Percentiles rank a stretch among this genome's conserved stretches.
Evolutionary conservation across 1,139 yeast species (phyloP).

Genomic region (Trichomonascaceae sp.): DNA sequence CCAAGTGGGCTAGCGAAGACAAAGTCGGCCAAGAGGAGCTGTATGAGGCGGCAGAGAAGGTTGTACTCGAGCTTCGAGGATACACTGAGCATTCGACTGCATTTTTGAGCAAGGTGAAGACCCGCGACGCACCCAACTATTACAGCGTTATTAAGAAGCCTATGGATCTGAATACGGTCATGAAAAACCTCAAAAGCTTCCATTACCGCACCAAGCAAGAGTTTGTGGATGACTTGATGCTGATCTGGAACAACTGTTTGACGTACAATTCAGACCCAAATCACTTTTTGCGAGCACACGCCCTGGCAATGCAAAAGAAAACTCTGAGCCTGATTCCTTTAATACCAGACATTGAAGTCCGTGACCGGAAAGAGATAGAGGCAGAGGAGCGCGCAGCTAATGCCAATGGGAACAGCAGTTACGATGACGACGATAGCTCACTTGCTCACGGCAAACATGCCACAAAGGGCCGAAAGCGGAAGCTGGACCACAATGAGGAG

Average conservation of each 20-base stretch:
- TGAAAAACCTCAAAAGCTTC: conserved; percentile 72
- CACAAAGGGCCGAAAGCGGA: conserved; percentile 17
- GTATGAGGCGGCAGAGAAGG: conserved; percentile 95
- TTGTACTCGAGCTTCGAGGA: conserved; percentile 75
- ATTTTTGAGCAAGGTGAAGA: conserved; percentile 84
- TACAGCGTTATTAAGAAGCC: conserved; percentile 82
- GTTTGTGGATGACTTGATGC: conserved; percentile 84
- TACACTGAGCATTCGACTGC: conserved; percentile 96
- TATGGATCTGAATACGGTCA: conserved; percentile 91
- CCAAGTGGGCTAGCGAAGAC: conserved; percentile 95
- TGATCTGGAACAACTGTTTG: conserved; percentile 91
- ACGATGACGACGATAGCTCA: conserved; percentile 7
- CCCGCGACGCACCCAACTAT: conserved; percentile 95
- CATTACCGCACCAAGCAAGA: conserved; percentile 76
- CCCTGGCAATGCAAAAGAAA: conserved; percentile 90
- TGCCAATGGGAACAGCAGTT: conserved; percentile 18
- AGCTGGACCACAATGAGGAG: conserved; percentile 2
- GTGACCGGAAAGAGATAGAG: conserved; percentile 78
- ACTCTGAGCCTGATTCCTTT: conserved; percentile 63
- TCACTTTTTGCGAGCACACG: conserved; percentile 83
- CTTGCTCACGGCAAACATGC: conserved; percentile 11
- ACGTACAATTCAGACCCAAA: conserved; percentile 92
- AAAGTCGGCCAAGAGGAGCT: conserved; percentile 93
- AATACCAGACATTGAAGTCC: conserved; percentile 75
- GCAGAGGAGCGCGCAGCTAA: conserved; percentile 53